These are phyloP conservation scores for Leptomonas seymouri DNA, from an alignment of 208 protist species.

Conservation along the genomic window DNA sequence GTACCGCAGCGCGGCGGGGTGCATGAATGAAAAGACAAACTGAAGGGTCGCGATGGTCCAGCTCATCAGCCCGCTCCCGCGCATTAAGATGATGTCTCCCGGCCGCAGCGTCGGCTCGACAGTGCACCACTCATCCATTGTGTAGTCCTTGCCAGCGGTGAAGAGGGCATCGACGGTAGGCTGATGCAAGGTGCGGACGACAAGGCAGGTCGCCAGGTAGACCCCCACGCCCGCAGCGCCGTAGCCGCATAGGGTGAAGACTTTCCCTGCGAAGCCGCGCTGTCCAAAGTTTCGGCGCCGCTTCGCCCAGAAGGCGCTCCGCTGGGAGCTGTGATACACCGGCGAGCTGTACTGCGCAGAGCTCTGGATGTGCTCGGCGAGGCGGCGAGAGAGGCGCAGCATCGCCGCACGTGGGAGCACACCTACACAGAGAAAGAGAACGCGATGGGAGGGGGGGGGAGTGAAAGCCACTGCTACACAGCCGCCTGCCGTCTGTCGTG, in stretches of 20 bases:
- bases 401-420: background rate
- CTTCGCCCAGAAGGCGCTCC: slow-evolving; percentile 14
- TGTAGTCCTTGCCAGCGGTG: slow-evolving; percentile 45
- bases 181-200: slow-evolving; percentile 39
- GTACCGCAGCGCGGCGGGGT: slow-evolving; percentile 62
- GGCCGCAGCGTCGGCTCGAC: slow-evolving; percentile 75
- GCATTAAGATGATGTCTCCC: slow-evolving; percentile 82
- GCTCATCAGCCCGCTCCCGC: slow-evolving; percentile 58
- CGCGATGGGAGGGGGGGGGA: background rate
- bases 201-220: slow-evolving; percentile 46
- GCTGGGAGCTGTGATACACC: background rate
- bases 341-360: slow-evolving; percentile 10
- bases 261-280: slow-evolving; percentile 18
- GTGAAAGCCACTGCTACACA: background rate
- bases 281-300: slow-evolving; percentile 30
- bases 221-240: slow-evolving; percentile 11
- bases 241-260: slow-evolving; percentile 26
- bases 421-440: slow-evolving; percentile 2
- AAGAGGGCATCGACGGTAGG: slow-evolving; percentile 44
- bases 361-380: slow-evolving; percentile 21
- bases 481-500: background rate
- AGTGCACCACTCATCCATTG: slow-evolving; percentile 66
- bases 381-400: slow-evolving; percentile 11
- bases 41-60: slow-evolving; percentile 59
- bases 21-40: slow-evolving; percentile 47